Percentiles rank a stretch among this genome's conserved stretches.
Evolutionary conservation across 345 rosid species (phyloP).

Genomic region (Brassica carinata): DNA sequence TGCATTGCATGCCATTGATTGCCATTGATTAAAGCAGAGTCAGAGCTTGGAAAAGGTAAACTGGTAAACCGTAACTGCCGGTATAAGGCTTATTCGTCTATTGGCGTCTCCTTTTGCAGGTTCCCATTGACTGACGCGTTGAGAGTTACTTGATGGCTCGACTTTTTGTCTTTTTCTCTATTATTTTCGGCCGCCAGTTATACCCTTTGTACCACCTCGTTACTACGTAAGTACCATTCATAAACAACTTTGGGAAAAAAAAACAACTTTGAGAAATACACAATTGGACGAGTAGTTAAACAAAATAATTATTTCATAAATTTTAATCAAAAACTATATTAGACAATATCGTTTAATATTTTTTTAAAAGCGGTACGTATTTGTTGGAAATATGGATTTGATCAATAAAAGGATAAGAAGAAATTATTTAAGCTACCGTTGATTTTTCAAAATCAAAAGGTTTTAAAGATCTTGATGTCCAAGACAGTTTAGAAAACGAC

Average conservation of each 20-base stretch:
- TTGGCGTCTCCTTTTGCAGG: conserved; percentile 9
- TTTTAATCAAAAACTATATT: neutral
- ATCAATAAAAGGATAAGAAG: neutral
- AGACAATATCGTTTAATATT: neutral
- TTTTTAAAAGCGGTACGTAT: neutral
- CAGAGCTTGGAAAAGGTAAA: conserved; percentile 17
- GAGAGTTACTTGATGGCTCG: neutral
- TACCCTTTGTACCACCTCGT: neutral
- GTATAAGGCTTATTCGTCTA: conserved; percentile 13
- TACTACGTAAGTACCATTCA: neutral
- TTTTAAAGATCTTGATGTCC: neutral
- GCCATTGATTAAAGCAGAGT: conserved; percentile 6
- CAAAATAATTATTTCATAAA: neutral
- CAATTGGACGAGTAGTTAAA: neutral
- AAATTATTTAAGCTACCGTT: neutral
- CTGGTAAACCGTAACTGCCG: conserved; percentile 18
- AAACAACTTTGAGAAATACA: neutral
- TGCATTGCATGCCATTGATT: neutral
- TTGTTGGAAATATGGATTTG: neutral
- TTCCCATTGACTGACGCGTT: conserved; percentile 25
- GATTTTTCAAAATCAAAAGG: neutral
- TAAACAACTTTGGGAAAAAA: neutral
- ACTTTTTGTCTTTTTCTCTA: conserved; percentile 7
- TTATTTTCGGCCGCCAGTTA: neutral
- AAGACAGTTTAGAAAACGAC: neutral